Evolutionary conservation across 2,329 filamentous ascomycete genomes (phyloP).

Genomic region (Rhynchosporium secalis): DNA sequence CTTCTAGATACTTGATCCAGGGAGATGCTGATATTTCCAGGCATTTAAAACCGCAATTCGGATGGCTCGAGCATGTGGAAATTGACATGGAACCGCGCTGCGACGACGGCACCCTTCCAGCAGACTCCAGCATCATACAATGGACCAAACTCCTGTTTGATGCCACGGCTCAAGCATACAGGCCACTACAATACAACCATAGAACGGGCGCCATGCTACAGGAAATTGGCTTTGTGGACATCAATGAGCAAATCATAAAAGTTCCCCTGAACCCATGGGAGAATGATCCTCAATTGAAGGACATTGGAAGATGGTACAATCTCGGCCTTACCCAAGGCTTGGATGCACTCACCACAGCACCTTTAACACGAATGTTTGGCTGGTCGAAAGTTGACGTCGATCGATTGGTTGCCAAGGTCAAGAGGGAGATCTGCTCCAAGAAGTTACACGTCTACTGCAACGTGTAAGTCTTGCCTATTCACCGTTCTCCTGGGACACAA

Average conservation of each 20-base stretch:
- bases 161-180: constrained; percentile 65
- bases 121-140: constrained; percentile 57
- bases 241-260: constrained; percentile 67
- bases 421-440: constrained; percentile 67
- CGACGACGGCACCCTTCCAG: constrained; percentile 62
- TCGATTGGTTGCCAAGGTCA: constrained; percentile 61
- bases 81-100: constrained; percentile 78
- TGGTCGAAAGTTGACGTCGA: constrained; percentile 64
- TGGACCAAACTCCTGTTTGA: constrained; percentile 71
- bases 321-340: constrained; percentile 72
- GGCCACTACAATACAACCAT: constrained; percentile 65
- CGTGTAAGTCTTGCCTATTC: constrained; percentile 60
- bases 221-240: constrained; percentile 75
- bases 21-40: constrained; percentile 43
- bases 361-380: constrained; percentile 64
- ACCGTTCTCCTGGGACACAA: neutral
- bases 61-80: constrained; percentile 84
- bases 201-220: constrained; percentile 61
- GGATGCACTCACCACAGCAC: constrained; percentile 70
- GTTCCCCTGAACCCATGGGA: constrained; percentile 77
- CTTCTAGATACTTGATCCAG: neutral
- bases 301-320: constrained; percentile 82
- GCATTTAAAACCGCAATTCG: constrained; percentile 73
- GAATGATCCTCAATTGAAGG: constrained; percentile 60
- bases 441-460: constrained; percentile 72